Conservation (phyloP, 805 yeast genomes). For the Vanderwaltozyma yarrowii region DNA sequence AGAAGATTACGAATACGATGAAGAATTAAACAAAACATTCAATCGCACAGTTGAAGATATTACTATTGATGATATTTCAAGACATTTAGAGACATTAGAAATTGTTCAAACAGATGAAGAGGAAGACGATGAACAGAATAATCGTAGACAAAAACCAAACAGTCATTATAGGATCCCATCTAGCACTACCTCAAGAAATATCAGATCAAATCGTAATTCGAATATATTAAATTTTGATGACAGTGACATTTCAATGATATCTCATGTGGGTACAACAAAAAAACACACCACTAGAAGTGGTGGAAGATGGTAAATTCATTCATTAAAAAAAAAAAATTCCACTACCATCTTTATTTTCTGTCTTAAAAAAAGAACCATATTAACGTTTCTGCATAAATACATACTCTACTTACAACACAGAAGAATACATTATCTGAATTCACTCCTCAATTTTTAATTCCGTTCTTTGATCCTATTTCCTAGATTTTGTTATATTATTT, state of each 20-base stretch:
- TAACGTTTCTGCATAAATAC: no score
- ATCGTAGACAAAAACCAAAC: not conserved
- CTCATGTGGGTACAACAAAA: constrained; percentile 22
- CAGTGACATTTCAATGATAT: constrained; percentile 30
- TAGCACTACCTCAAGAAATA: constrained; percentile 19
- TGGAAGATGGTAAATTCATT: constrained; percentile 19
- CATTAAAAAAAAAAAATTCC: no score
- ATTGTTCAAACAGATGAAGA: constrained; percentile 15
- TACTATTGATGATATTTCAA: constrained; percentile 30
- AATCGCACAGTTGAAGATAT: constrained; percentile 31
- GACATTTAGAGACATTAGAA: constrained; percentile 29
- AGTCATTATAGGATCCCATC: constrained; percentile 25
- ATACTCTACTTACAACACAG: no score
- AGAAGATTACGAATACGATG: constrained; percentile 29
- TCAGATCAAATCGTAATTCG: constrained; percentile 16
- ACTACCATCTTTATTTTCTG: no score
- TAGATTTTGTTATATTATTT: no score
- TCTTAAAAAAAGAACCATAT: no score
- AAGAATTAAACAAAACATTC: constrained; percentile 29
- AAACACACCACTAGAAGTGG: constrained; percentile 28
- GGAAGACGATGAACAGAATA: constrained; percentile 1
- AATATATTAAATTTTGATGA: constrained; percentile 21
- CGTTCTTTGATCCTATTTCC: no score
- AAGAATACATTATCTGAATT: no score
- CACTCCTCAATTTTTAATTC: no score